phyloP scores from a whole-genome alignment of 73 alveolate genomes.

The Paramecium biaurelia region DNA sequence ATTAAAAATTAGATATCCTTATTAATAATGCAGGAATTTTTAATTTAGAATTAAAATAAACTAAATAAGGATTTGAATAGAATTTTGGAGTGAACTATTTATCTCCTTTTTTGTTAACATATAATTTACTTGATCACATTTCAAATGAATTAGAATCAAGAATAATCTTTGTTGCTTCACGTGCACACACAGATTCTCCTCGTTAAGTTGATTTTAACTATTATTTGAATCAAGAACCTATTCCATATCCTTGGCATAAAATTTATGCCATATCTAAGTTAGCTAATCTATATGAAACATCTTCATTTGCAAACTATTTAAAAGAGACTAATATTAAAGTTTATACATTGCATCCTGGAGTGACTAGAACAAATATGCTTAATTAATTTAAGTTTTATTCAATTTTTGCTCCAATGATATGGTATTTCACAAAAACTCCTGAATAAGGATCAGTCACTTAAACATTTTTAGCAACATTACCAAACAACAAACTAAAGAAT shows the following conservation, averaged over 20 bases:
- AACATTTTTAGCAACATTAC: neutral
- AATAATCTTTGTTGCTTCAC: conserved; percentile 71
- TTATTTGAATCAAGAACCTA: conserved; percentile 48
- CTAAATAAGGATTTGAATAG: conserved; percentile 71
- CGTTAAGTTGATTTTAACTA: conserved; percentile 48
- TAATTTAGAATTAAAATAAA: conserved; percentile 24
- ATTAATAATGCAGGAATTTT: conserved; percentile 75
- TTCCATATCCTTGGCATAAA: neutral
- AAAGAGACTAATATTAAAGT: conserved; percentile 66
- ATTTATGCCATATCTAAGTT: conserved; percentile 24
- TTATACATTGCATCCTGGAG: conserved; percentile 72
- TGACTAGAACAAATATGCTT: conserved; percentile 58
- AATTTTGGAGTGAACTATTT: conserved; percentile 66
- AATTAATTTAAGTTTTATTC: neutral
- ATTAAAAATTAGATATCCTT: conserved; percentile 67
- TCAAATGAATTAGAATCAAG: conserved; percentile 58
- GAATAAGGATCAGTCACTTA: conserved; percentile 1
- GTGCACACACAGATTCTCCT: conserved; percentile 54
- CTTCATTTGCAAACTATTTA: conserved; percentile 60
- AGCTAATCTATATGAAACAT: conserved; percentile 57
- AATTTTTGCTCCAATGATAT: neutral
- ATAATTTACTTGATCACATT: conserved; percentile 60
- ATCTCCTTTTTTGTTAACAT: conserved; percentile 67
- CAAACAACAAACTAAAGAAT: neutral
- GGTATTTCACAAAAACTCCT: conserved; percentile 17